Conservation (phyloP, 1,284 basidiomycete genomes). For the Ganoderma sp. region DNA sequence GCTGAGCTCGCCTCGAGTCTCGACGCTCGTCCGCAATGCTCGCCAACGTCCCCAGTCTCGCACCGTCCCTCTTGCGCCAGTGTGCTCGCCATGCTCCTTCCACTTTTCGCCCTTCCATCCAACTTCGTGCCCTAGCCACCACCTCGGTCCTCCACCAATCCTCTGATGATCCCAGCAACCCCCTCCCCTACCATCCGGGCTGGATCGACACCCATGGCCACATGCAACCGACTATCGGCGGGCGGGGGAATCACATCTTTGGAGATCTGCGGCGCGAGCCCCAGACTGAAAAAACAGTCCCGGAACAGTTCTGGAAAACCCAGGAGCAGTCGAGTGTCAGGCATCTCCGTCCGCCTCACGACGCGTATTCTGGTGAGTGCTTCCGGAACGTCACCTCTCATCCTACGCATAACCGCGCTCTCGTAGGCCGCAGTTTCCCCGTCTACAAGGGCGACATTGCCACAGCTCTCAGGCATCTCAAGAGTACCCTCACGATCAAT, state of each 20-base stretch:
- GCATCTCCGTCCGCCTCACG: slow-evolving; percentile 28
- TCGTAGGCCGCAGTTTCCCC: slow-evolving; percentile 55
- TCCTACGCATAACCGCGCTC: slow-evolving; percentile 20
- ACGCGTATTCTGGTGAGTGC: slow-evolving; percentile 36
- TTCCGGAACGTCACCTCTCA: slow-evolving; percentile 8
- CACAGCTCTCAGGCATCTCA: slow-evolving; percentile 54
- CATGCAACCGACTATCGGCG: background rate
- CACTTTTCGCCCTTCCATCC: background rate
- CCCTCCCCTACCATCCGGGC: background rate
- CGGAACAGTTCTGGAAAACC: slow-evolving; percentile 32
- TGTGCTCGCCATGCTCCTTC: slow-evolving; percentile 7
- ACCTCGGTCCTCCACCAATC: slow-evolving; percentile 10
- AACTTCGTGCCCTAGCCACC: slow-evolving; percentile 12
- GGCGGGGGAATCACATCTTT: background rate
- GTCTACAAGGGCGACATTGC: slow-evolving; percentile 49
- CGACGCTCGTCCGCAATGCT: slow-evolving; percentile 18
- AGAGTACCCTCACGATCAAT: slow-evolving; percentile 60
- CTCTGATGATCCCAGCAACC: background rate
- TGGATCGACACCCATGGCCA: slow-evolving; percentile 13
- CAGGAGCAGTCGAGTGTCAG: slow-evolving; percentile 24
- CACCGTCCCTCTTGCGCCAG: slow-evolving; percentile 13
- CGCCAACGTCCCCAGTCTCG: slow-evolving; percentile 5
- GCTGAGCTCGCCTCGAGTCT: background rate
- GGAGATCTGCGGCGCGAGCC: no score
- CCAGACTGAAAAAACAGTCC: background rate